These are phyloP conservation scores for Cutaneotrichosporon cavernicola DNA, from an alignment of 1,284 basidiomycete species.

Conservation along the genomic window DNA sequence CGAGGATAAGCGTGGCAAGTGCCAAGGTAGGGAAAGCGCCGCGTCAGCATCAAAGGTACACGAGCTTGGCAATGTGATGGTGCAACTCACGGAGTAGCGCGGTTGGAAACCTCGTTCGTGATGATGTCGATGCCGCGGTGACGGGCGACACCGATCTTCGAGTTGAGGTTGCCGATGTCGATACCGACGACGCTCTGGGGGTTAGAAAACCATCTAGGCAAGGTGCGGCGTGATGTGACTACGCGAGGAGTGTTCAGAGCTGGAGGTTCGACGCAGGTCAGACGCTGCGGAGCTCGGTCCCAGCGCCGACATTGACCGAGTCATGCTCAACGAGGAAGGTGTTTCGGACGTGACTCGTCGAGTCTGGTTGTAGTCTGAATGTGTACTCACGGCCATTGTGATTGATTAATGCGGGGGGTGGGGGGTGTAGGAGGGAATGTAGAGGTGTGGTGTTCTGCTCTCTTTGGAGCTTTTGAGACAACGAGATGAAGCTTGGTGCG, in stretches of 20 bases:
- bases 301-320: neutral
- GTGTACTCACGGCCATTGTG: slow-evolving; percentile 14
- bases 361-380: neutral
- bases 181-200: slow-evolving; percentile 74
- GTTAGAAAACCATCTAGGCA: neutral
- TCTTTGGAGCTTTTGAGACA: slow-evolving; percentile 11
- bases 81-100: slow-evolving; percentile 75
- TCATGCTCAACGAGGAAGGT: neutral
- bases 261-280: neutral
- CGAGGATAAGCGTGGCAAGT: slow-evolving; percentile 3
- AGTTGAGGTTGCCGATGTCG: slow-evolving; percentile 83
- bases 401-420: neutral
- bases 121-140: slow-evolving; percentile 94
- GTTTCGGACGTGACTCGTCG: neutral
- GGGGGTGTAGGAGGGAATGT: neutral
- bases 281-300: neutral
- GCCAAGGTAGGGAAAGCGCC: neutral
- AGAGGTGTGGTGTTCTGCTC: slow-evolving; percentile 1
- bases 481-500: neutral
- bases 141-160: slow-evolving; percentile 91
- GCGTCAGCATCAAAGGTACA: slow-evolving; percentile 7
- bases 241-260: neutral
- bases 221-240: neutral
- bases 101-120: slow-evolving; percentile 91
- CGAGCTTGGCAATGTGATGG: neutral